Base-by-base conservation (phyloP, 2,329 filamentous ascomycete species). In the Gnomoniopsis smithogilvyi region DNA sequence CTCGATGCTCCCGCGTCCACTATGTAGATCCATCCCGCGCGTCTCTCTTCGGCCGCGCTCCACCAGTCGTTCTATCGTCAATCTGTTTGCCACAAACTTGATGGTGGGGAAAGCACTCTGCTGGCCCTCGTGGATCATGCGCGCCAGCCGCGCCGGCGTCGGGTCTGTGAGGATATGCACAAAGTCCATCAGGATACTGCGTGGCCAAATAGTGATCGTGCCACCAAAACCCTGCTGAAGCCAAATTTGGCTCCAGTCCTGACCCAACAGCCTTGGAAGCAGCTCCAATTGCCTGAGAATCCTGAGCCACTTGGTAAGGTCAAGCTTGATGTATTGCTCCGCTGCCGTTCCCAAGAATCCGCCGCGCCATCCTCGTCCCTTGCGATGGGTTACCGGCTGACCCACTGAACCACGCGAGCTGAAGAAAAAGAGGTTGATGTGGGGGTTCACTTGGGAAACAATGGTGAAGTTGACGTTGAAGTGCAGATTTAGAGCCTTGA, bases 401-500 rank as follows among this genome's bases (percentile, higher is more conserved):
- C 95, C 95, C 11, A 98, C 94, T 0, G 90, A 89, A 14, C 95
- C 95, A 34, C 95, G 85, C 0, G 93, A 96, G 33, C 90, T 95
- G 79, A 98, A 99, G 83, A 99, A 98, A 81, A 99, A 99, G 30
- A 98, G 86, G 68, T 96, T 98, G 73, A 99, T 94, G 72, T 99
- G 95, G 1, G 95, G 95, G 72, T 99, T 99, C 51, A 97, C 94
- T 76, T 92, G 84, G 65, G 80, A 83, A 66, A 88, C 95, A 64
- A 99, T 93, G 64, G 91, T 94, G 73, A 98, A 99, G 72, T 96
- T 97, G 72, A 98, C 95, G 72, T 98, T 98, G 79, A 99, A 99
- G 70, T 98, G 92, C 1, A 96, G 81, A 72, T 99, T 98, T 54
- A 99, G 81, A 1, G 93, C 90, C 73, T 94, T 95, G 68, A 99